Base-by-base conservation (phyloP, 495 filamentous ascomycete species). In the Podospora comata region DNA sequence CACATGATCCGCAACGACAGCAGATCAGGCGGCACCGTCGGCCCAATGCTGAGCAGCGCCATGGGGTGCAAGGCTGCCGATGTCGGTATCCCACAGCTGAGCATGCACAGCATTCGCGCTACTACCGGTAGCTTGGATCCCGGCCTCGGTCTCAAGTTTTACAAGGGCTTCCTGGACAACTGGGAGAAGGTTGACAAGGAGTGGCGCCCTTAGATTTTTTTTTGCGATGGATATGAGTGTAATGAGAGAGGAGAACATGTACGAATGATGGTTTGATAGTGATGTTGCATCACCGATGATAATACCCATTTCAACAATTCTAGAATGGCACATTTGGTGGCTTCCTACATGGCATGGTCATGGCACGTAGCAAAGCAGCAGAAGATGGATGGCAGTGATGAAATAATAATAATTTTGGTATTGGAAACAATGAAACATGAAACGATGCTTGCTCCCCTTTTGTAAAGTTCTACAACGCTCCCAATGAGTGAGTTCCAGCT, bases 1-100 rank as follows among this genome's bases (percentile, higher is more conserved):
- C 97, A 97, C 83, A 93, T 97, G 82, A 97, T 97, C 74, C 83
- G 95, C 48, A 99, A 99, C 72, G 95, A 97, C 76, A 87, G 82
- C 7, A 83, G 95, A 39, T 90, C 86, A 71, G 95, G 95, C 34
- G 95, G 95, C 3, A 99, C 95, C 1, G 93, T 97, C n/a, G 95
- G 95, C 0, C 95, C 95, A 1, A 94, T 96, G 90, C 83, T 96
- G 56, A 91, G 88, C 68, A 82, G 86, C 16, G 87, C 83, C 13
- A 93, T 93, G 79, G 95, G 95, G 30, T 87, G 96, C 76, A 82
- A 93, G 59, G 89, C 93, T 1, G 89, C 95, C 67, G 95, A 99
- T 76, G 92, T 92, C 1, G 95, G 95, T 27, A 90, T 97, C 67
- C 89, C 93, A 26, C 95, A 99, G 78, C 81, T 97, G 67, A 92